phyloP scores from a whole-genome alignment of 2,329 filamentous ascomycete genomes.

The Fusarium sp. region DNA sequence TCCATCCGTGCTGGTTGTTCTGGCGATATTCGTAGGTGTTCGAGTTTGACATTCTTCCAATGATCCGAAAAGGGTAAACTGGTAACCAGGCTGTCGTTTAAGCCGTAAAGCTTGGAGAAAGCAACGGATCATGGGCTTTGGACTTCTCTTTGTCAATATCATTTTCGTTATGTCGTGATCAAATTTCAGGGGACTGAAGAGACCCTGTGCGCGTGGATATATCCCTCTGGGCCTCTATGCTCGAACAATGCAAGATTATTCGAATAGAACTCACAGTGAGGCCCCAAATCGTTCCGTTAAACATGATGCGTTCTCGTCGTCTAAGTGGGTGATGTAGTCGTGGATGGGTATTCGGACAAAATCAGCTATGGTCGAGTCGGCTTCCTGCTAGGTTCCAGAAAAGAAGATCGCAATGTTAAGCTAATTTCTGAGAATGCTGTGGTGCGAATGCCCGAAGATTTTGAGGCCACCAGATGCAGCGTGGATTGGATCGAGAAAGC shows the following conservation, averaged over 20 bases:
- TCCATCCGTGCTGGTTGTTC: conserved; percentile 8
- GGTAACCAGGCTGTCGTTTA: conserved; percentile 14
- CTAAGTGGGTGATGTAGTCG: neutral
- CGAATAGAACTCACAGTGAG: neutral
- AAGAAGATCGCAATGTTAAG: neutral
- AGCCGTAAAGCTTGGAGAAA: neutral
- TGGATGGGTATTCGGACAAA: neutral
- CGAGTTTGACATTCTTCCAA: conserved; percentile 2
- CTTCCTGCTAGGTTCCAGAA: neutral
- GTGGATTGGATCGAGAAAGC: conserved; percentile 10
- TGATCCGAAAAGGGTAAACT: neutral
- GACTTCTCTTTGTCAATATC: neutral
- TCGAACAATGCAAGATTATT: neutral
- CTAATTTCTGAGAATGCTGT: neutral
- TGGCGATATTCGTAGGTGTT: conserved; percentile 1
- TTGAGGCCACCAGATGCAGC: conserved; percentile 4
- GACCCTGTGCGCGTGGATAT: neutral
- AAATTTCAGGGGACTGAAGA: neutral
- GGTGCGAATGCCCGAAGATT: neutral
- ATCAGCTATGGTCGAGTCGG: neutral
- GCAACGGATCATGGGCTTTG: neutral
- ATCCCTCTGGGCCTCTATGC: neutral
- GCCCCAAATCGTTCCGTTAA: neutral
- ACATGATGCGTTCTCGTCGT: neutral
- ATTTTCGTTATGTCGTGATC: neutral